Conservation (phyloP, 163 green algal species). For the Scenedesmus sp. region DNA sequence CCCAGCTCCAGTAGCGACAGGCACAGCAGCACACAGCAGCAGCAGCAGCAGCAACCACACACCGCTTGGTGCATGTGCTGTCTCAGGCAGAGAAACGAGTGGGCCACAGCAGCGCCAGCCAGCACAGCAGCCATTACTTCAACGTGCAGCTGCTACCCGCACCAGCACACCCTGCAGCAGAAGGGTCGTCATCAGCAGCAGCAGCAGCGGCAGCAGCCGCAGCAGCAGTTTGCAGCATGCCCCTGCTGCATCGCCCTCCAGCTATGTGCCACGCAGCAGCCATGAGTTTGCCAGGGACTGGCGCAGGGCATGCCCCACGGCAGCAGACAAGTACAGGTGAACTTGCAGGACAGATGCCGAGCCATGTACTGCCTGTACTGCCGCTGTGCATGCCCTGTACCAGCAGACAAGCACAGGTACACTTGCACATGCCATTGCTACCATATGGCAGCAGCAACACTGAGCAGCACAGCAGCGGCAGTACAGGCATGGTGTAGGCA, state of each 20-base stretch:
- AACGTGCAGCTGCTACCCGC: not conserved
- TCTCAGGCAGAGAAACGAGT: not conserved
- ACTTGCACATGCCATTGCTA: not conserved
- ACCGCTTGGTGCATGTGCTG: not conserved
- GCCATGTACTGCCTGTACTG: not conserved
- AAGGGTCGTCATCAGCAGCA: not conserved
- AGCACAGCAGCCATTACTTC: no score
- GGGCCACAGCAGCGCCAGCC: not conserved
- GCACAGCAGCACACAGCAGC: not conserved
- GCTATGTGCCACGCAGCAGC: not conserved
- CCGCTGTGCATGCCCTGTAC: not conserved
- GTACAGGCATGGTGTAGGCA: no score
- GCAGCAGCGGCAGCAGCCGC: not conserved
- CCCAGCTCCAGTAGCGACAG: not conserved
- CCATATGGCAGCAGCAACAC: not conserved
- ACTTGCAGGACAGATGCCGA: not conserved
- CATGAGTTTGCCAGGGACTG: slow-evolving; percentile 62
- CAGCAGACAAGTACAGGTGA: slow-evolving; percentile 65
- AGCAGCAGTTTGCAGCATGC: not conserved
- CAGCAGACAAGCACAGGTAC: not conserved
- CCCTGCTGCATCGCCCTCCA: not conserved
- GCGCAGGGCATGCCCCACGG: slow-evolving; percentile 57
- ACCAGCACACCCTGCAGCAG: not conserved
- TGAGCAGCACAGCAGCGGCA: no score
- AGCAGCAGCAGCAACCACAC: not conserved